Base-by-base conservation (phyloP, 345 rosid species). In the Melastoma malabathricum region DNA sequence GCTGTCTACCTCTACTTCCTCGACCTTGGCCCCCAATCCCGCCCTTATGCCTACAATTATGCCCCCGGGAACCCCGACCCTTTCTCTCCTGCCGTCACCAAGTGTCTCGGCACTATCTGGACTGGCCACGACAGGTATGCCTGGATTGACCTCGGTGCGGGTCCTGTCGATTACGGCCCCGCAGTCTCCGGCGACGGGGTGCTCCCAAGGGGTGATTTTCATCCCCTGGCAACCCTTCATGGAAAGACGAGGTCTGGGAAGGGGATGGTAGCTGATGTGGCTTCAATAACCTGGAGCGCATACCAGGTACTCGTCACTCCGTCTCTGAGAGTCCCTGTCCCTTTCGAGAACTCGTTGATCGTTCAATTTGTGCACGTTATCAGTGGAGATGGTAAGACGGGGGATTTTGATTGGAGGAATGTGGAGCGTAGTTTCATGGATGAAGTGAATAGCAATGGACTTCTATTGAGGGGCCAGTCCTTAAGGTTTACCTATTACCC, bases 81-180 rank as follows among this genome's bases (percentile, higher is more conserved):
- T 22, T 64, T 94, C 3, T 92, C 98, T 1, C 82, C 97, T 0
- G 98, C 88, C 13, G 64, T 70, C 61, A 92, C 90, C 2, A 92
- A 87, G 49, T 92, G 97, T 46, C 56, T 79, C 38, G 97, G 98
- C 15, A 83, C 74, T 25, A 62, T 83, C 20, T 92, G 98, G 98
- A 82, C 95, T 0, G 98, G 98, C 1, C 77, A 72, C 48, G 95
- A 87, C 34, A 71, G 98, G 52, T 92, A 92, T 22, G 48, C 85
- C 43, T 92, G 97, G 97, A 74, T 87, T 59, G 98, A 87, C 74
- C 78, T 92, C 39, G 73, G 76, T 0, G 97, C 98, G 0, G 98
- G 97, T 13, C 98, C 97, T 2, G 90, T 92, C 17, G 98, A 92
- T 54, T 87, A 92, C 10, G 98, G 98, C 6, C 98, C 98, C 20